These are phyloP conservation scores for Metarhizium brunneum DNA, from an alignment of 2,329 filamentous ascomycete genomes.

Conservation along the genomic window DNA sequence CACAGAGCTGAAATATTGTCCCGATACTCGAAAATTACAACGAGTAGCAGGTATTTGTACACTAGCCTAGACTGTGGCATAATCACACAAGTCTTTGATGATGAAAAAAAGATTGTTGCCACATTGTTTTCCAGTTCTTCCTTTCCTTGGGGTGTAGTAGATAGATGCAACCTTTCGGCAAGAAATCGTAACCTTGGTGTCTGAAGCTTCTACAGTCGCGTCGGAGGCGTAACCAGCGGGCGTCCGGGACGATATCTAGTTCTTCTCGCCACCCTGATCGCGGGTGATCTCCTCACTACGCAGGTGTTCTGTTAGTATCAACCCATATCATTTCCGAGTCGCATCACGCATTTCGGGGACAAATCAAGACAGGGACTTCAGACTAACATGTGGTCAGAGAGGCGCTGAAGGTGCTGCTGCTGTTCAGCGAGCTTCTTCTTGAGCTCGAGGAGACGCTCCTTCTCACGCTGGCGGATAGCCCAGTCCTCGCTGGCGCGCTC, in stretches of 20 bases:
- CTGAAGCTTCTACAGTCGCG: not conserved
- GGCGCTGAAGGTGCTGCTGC: conserved; percentile 72
- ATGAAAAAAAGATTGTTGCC: conserved; percentile 4
- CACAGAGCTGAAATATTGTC: conserved; percentile 7
- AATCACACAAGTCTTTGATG: conserved; percentile 13
- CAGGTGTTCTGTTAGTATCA: conserved; percentile 3
- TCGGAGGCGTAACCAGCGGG: not conserved
- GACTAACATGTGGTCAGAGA: conserved; percentile 72
- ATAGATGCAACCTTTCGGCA: not conserved
- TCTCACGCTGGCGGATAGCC: conserved; percentile 80
- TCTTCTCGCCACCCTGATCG: conserved; percentile 59
- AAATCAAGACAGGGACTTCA: too few species aligned
- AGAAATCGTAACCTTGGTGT: not conserved
- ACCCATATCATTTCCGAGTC: not conserved
- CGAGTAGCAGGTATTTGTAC: conserved; percentile 25
- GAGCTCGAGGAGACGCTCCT: conserved; percentile 76
- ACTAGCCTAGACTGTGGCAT: conserved; percentile 24
- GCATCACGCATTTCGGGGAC: not conserved
- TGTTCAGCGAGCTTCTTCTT: conserved; percentile 67
- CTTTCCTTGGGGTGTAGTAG: not conserved
- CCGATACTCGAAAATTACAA: conserved; percentile 12
- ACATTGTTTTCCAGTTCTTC: conserved; percentile 7
- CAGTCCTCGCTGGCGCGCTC: conserved; percentile 80
- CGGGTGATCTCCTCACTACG: conserved; percentile 68
- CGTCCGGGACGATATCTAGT: conserved; percentile 28